Percentiles rank a stretch among this genome's conserved stretches.
Conservation (phyloP, 1,284 basidiomycete species). For the Microbotryum saponariae region DNA sequence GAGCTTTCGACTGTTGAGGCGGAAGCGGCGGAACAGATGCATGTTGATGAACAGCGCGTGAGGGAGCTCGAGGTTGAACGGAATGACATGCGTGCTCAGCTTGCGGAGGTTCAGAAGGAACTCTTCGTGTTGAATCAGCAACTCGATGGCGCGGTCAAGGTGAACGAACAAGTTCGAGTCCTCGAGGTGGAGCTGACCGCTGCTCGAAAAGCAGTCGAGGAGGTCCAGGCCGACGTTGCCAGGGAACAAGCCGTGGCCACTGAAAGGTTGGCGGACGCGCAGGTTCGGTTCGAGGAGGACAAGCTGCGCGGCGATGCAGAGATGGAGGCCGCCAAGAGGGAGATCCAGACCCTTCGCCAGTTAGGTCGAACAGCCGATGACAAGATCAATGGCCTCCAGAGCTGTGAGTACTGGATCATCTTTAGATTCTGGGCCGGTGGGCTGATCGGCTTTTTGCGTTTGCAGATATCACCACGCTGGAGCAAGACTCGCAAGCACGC, state of each 20-base stretch:
- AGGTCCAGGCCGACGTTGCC: not conserved
- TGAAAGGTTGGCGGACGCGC: not conserved
- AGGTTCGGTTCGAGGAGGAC: not conserved
- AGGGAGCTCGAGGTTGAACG: conserved; percentile 5
- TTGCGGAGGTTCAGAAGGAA: no score
- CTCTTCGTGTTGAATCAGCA: no score
- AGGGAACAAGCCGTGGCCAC: not conserved
- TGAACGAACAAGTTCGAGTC: not conserved
- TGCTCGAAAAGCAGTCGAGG: not conserved
- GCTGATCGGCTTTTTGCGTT: not conserved
- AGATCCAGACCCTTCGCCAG: conserved; percentile 25
- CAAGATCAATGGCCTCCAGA: not conserved
- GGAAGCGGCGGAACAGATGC: not conserved
- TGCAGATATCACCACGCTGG: not conserved
- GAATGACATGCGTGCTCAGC: not conserved
- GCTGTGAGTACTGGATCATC: not conserved
- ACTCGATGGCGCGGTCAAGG: no score
- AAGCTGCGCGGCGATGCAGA: not conserved
- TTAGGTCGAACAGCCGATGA: conserved; percentile 5
- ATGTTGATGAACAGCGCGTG: not conserved
- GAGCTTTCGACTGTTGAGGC: not conserved
- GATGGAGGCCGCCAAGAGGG: not conserved
- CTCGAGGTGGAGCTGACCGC: not conserved
- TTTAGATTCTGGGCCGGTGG: not conserved
- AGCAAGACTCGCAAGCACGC: not conserved